Evolutionary conservation across 306 rosid genomes (phyloP), one percentile per base, ranked within the genome.

Genomic region (Cyclanthera cordifolia): DNA sequence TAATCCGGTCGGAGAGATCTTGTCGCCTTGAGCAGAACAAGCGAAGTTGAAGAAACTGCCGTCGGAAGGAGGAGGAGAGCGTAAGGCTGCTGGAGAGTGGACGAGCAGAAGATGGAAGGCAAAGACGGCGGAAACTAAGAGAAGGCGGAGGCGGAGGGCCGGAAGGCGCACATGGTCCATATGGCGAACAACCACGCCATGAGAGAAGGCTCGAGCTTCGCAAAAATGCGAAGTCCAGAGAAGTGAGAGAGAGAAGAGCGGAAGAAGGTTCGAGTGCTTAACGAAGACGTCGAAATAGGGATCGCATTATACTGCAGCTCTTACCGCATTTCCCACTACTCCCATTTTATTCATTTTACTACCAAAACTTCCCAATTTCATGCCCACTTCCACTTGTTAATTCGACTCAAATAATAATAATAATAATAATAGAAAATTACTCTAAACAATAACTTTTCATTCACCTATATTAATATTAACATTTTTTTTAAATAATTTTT

Each of bases 41-140:
- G 28, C 12, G 54, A 19, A 2, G 50, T 28, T n/a, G 75, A 70
- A 69, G 70, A 66, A 30, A 8, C 57, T 4, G 0, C 1, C 19
- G 71, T 4, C 61, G 64, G 2, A 30, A 32, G 47, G 55, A 24
- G 15, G 54, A 16, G 8, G 34, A 55, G 51, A 77, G 90, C 85
- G 83, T 79, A 76, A 70, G 81, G 10, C 77, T 58, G 94, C n/a
- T n/a, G n/a, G 95, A 9, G 53, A 73, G 57, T 85, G 86, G 80
- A 78, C 89, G 8, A 80, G 71, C 49, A 88, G 96, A 74, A 85
- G 76, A 80, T 76, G 80, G 41, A 74, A 72, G 72, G 66, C 58
- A 2, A 87, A 8, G 5, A 85, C 74, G 72, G 90, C 46, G 87
- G 82, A 88, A 61, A 58, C 75, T 82, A 88, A 82, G 70, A 75